Evolutionary conservation across 257 asterid species (phyloP).

Genomic region (Nicotiana undulata): DNA sequence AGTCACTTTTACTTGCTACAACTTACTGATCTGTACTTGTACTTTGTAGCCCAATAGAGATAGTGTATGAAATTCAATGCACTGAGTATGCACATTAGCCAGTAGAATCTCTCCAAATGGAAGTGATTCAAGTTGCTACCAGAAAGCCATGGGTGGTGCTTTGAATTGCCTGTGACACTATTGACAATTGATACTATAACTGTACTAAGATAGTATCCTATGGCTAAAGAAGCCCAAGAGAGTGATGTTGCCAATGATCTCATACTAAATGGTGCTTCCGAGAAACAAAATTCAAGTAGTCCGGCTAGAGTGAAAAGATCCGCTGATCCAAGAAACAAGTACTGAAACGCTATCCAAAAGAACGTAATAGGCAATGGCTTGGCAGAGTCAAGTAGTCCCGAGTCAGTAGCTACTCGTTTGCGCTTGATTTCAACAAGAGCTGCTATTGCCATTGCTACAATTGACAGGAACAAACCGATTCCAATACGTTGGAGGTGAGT

Average conservation of each 20-base stretch:
- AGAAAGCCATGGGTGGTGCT: conserved; percentile 52
- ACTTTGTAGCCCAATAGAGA: conserved; percentile 66
- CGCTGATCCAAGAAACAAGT: conserved; percentile 80
- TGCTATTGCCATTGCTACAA: conserved; percentile 61
- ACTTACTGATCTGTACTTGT: conserved; percentile 47
- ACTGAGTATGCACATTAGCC: conserved; percentile 85
- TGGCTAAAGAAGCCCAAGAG: conserved; percentile 77
- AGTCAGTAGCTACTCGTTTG: conserved; percentile 33
- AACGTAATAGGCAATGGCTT: conserved; percentile 59
- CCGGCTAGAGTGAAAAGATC: conserved; percentile 90
- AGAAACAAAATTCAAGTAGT: conserved; percentile 80
- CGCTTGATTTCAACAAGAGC: conserved; percentile 75
- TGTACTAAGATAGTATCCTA: conserved; percentile 78
- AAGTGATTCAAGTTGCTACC: conserved; percentile 57
- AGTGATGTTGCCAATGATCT: conserved; percentile 82
- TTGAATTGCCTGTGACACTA: conserved; percentile 42
- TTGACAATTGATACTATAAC: conserved; percentile 69
- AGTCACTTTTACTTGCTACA: not conserved
- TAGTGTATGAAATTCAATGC: conserved; percentile 70
- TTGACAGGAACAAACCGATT: conserved; percentile 54
- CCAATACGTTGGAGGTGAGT: conserved; percentile 77
- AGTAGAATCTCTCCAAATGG: conserved; percentile 69
- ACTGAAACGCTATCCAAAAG: conserved; percentile 81
- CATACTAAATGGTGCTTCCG: conserved; percentile 78
- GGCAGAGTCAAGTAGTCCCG: conserved; percentile 27